phyloP scores from a whole-genome alignment of 768 basidiomycete genomes.

The Psilocybe cyanescens region DNA sequence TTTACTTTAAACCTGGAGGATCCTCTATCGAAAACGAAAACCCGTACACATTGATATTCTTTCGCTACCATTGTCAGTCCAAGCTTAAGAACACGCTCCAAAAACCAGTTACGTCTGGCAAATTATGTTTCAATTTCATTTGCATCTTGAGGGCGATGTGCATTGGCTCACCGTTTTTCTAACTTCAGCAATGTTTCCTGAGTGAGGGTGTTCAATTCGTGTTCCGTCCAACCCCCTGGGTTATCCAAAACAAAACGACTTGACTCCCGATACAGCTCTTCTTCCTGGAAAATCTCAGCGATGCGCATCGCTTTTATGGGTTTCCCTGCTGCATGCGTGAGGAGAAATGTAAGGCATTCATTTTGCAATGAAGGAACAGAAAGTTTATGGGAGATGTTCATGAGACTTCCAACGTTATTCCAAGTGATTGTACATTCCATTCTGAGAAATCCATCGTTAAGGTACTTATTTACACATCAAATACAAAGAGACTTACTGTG shows the following conservation, averaged over 20 bases:
- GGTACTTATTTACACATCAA: too few relatives aligned
- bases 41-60: constrained; percentile 89
- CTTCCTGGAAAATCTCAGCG: constrained; percentile 88
- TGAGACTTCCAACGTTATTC: constrained; percentile 91
- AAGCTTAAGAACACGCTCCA: constrained; percentile 92
- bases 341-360: constrained; percentile 84
- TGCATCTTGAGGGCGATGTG: background rate
- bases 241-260: constrained; percentile 93
- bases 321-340: constrained; percentile 90
- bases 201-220: constrained; percentile 81
- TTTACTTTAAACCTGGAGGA: background rate
- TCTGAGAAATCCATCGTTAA: constrained; percentile 18
- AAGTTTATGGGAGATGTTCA: constrained; percentile 91
- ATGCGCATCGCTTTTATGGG: constrained; percentile 94
- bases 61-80: constrained; percentile 87
- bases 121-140: background rate
- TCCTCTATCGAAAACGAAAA: background rate
- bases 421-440: constrained; percentile 92
- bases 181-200: constrained; percentile 86
- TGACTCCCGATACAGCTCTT: constrained; percentile 87
- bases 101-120: constrained; percentile 87
- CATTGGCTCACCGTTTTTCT: constrained; percentile 71
- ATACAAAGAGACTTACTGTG: constrained; percentile 63
- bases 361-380: constrained; percentile 81
- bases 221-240: constrained; percentile 82